These are phyloP conservation scores for Jacaranda copaia DNA, from an alignment of 257 asterid genomes.

Conservation along the genomic window DNA sequence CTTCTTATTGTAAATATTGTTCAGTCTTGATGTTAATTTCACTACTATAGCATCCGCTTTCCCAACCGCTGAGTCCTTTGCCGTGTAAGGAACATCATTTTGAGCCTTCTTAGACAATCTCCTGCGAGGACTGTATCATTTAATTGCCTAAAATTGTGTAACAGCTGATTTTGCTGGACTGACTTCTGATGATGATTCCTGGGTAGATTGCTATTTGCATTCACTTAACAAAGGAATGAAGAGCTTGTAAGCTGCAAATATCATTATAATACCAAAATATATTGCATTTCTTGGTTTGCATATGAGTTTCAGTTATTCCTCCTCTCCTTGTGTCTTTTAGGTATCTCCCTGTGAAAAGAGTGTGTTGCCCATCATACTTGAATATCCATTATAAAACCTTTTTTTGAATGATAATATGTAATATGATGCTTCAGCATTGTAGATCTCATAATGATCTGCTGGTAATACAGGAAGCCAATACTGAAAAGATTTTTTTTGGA, in stretches of 20 bases:
- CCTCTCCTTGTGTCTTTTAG: neutral
- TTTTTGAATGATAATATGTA: slow-evolving; percentile 1
- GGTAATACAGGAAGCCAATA: slow-evolving; percentile 73
- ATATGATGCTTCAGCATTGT: slow-evolving; percentile 23
- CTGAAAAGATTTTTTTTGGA: slow-evolving; percentile 87
- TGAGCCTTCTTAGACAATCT: neutral
- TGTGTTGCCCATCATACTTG: neutral
- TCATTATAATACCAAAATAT: slow-evolving; percentile 67
- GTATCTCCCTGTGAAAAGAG: slow-evolving; percentile 3
- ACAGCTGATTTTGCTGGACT: neutral
- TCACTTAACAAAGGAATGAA: slow-evolving; percentile 77
- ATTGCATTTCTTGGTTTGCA: slow-evolving; percentile 46
- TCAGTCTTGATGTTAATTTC: slow-evolving; percentile 10
- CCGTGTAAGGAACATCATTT: neutral
- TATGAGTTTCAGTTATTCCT: slow-evolving; percentile 17
- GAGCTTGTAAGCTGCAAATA: slow-evolving; percentile 89
- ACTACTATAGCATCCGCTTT: neutral
- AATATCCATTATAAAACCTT: neutral
- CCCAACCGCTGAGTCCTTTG: neutral
- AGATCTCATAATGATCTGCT: slow-evolving; percentile 35
- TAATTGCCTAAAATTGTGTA: slow-evolving; percentile 16
- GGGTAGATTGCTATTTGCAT: slow-evolving; percentile 83
- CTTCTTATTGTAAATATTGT: slow-evolving; percentile 10
- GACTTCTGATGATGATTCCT: slow-evolving; percentile 21
- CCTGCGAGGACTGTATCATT: slow-evolving; percentile 4